Evolutionary conservation across 75 land plant genomes (phyloP).

Genomic region (Pinus tabuliformis): DNA sequence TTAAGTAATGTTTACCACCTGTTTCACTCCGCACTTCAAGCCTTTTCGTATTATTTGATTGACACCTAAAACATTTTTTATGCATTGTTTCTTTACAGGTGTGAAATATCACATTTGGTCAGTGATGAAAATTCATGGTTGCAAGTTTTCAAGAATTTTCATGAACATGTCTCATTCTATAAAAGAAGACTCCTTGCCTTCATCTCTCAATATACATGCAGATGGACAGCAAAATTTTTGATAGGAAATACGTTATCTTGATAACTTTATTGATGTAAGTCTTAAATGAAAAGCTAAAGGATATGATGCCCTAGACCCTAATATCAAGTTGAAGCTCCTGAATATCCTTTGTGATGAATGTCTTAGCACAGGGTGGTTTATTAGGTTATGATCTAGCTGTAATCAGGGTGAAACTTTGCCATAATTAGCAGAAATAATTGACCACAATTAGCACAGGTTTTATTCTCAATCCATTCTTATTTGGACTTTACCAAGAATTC

Average conservation of each 20-base stretch:
- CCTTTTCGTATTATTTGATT: not conserved
- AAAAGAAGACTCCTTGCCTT: not conserved
- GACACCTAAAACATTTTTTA: not conserved
- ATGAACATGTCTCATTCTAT: constrained; percentile 9
- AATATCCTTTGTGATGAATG: constrained; percentile 71
- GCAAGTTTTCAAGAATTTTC: constrained; percentile 24
- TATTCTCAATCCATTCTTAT: too few relatives aligned
- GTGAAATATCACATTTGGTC: constrained; percentile 14
- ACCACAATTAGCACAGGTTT: too few relatives aligned
- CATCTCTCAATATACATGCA: not conserved
- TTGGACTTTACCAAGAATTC: too few relatives aligned
- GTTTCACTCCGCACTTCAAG: too few relatives aligned
- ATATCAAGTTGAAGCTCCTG: constrained; percentile 55
- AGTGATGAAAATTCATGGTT: constrained; percentile 52
- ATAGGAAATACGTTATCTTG: not conserved
- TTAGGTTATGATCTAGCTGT: too few relatives aligned
- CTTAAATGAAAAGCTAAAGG: constrained; percentile 26
- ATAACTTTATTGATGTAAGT: constrained; percentile 5
- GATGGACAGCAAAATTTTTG: constrained; percentile 10
- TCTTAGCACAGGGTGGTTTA: constrained; percentile 45
- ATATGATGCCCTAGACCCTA: constrained; percentile 40
- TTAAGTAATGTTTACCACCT: too few relatives aligned
- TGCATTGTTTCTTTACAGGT: constrained; percentile 1
- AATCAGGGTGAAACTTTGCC: too few relatives aligned
- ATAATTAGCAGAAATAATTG: too few relatives aligned